A percentile compares a stretch with the other conserved stretches of the same genome.
phyloP scores from a whole-genome alignment of 768 basidiomycete species.

The Mycena amicta region DNA sequence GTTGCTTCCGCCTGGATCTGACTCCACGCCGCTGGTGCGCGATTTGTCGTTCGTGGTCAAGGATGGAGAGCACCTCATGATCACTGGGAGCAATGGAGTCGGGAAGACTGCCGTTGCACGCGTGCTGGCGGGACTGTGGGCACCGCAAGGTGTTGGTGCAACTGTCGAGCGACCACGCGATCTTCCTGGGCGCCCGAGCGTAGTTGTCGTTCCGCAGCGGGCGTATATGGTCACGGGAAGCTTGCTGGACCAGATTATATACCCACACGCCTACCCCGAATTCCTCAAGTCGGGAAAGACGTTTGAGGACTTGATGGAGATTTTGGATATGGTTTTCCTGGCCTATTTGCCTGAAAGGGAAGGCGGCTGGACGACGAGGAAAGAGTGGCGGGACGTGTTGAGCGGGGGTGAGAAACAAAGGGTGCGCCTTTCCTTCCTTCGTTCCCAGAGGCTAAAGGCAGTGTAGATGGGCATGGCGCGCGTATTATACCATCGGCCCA shows the following conservation, averaged over 20 bases:
- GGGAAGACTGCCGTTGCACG: constrained; percentile 90
- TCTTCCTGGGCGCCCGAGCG: constrained; percentile 49
- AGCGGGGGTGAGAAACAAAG: constrained; percentile 97
- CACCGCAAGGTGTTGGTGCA: constrained; percentile 46
- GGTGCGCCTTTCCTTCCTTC: constrained; percentile 40
- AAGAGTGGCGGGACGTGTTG: constrained; percentile 96
- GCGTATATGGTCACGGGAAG: constrained; percentile 91
- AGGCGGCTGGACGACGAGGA: constrained; percentile 86
- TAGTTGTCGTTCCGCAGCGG: constrained; percentile 90
- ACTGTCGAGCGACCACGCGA: constrained; percentile 37
- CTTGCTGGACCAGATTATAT: constrained; percentile 91
- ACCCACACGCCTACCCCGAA: constrained; percentile 83
- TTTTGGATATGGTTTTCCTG: constrained; percentile 81
- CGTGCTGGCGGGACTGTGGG: constrained; percentile 90
- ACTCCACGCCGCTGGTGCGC: constrained; percentile 59
- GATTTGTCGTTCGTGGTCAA: constrained; percentile 65
- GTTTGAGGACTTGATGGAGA: constrained; percentile 69
- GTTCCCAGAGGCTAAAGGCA: constrained; percentile 8
- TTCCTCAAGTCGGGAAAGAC: constrained; percentile 63
- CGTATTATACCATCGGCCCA: constrained; percentile 87
- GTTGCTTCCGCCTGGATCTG: constrained; percentile 26
- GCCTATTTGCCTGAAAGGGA: constrained; percentile 85
- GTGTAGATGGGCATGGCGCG: constrained; percentile 85
- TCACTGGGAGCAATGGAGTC: constrained; percentile 91
- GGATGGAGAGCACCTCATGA: constrained; percentile 86